Conservation (phyloP, 1,139 yeast genomes). For the Geotrichum citri-aurantii region DNA sequence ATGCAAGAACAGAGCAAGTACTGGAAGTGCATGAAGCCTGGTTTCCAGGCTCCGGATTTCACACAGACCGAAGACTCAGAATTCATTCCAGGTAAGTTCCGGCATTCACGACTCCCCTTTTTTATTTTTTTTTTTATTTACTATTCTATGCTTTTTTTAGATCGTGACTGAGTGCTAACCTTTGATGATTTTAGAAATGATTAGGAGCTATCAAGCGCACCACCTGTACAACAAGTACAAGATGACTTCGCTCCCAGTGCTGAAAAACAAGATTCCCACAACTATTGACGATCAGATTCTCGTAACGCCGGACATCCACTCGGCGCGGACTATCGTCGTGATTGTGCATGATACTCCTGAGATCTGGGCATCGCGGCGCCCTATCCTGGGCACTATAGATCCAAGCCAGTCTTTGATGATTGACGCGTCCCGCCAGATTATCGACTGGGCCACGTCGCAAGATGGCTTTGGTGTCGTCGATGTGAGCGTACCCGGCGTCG, state of each 20-base stretch:
- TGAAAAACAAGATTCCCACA: slow-evolving; percentile 36
- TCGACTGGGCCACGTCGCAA: slow-evolving; percentile 48
- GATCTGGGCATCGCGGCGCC: slow-evolving; percentile 83
- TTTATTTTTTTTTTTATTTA: background rate
- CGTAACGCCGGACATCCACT: slow-evolving; percentile 69
- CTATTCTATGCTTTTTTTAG: background rate
- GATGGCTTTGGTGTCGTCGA: slow-evolving; percentile 76
- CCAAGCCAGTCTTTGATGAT: slow-evolving; percentile 64
- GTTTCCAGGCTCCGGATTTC: slow-evolving; percentile 41
- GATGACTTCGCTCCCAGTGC: slow-evolving; percentile 66
- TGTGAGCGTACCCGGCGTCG: slow-evolving; percentile 58
- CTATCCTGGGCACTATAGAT: slow-evolving; percentile 71
- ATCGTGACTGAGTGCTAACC: background rate
- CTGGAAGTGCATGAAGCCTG: slow-evolving; percentile 85
- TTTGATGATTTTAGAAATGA: slow-evolving; percentile 49
- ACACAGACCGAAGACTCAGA: slow-evolving; percentile 18
- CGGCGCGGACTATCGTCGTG: slow-evolving; percentile 56
- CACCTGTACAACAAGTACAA: slow-evolving; percentile 50
- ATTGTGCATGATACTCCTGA: slow-evolving; percentile 90
- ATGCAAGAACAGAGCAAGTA: slow-evolving; percentile 73
- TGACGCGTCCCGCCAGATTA: slow-evolving; percentile 51
- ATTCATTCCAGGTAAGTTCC: slow-evolving; percentile 11
- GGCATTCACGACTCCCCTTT: background rate
- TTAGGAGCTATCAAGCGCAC: slow-evolving; percentile 63
- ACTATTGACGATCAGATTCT: slow-evolving; percentile 64